Base-by-base conservation (phyloP, 495 filamentous ascomycete genomes). In the Alectoria sarmentosa region DNA sequence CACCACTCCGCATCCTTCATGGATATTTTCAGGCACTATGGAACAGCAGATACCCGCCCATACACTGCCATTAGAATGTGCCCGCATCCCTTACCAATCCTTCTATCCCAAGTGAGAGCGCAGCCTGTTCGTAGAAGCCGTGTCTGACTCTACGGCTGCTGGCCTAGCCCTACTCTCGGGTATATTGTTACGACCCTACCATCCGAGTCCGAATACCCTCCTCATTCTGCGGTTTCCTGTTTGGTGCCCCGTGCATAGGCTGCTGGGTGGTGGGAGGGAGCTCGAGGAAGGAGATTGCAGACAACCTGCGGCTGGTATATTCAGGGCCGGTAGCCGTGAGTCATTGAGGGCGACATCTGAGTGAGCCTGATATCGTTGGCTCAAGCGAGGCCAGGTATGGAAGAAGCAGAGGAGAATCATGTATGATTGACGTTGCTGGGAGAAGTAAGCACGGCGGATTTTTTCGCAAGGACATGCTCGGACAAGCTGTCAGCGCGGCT, bases 391-490 rank as follows among this genome's bases (percentile, higher is more conserved):
- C 3, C 6, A 55, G 0, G 13, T 26, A 26, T 49, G 3, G 15
- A 34, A 30, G 19, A 34, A 34, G 6, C 26, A 21, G 19, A 32
- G 52, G 52, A 15, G 34, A 28, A 34, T 8, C n/a, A 21, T 34
- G 28, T 34, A 55, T 7, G 30, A 32, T 4, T 32, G 49, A 55
- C 52, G 52, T 55, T 55, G 52, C 28, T 55, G 17, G 28, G 52
- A 54, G 52, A 36, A 55, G 30, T 55, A 55, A 55, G 52, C 52
- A 55, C 15, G 52, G 28, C 11, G 8, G 49, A 28, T 19, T 19
- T 32, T 52, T 54, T 21, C 52, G 28, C n/a, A 55, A 55, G 52
- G 52, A 55, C 52, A 36, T 55, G 52, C 30, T 55, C 52, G 52
- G 52, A 55, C 30, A 17, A 34, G 19, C 28, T 34, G 52, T 55